A percentile compares a stretch with the other conserved stretches of the same genome.
phyloP scores from a whole-genome alignment of 164 flowering plant species.

The Macadamia integrifolia region DNA sequence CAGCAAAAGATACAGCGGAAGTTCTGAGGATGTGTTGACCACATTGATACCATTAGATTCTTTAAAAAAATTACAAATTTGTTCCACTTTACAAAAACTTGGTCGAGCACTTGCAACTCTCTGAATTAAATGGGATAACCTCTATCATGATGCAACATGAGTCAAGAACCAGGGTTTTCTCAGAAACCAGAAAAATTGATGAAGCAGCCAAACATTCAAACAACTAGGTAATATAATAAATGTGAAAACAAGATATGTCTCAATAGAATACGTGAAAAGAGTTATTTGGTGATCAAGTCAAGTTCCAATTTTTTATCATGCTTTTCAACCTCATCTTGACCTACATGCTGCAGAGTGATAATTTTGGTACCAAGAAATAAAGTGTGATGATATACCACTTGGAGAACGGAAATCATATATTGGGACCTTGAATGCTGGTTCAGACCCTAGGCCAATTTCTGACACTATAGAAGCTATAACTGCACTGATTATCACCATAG shows the following conservation, averaged over 20 bases:
- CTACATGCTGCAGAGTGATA: background rate
- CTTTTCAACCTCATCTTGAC: background rate
- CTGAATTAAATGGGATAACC: background rate
- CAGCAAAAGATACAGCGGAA: conserved; percentile 87
- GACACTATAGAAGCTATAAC: conserved; percentile 86
- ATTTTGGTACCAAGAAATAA: background rate
- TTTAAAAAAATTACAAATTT: background rate
- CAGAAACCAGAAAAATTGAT: background rate
- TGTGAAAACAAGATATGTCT: background rate
- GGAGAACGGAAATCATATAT: conserved; percentile 87
- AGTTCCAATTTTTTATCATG: background rate
- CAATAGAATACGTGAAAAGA: background rate
- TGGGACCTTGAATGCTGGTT: conserved; percentile 91
- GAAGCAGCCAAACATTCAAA: background rate
- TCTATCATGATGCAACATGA: background rate
- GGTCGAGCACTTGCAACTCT: background rate
- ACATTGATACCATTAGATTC: conserved; percentile 5
- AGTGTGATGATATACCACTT: conserved; percentile 45
- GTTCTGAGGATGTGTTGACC: conserved; percentile 54
- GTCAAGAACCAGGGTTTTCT: background rate
- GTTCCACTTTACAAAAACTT: background rate
- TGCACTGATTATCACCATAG: conserved; percentile 93
- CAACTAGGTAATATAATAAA: background rate
- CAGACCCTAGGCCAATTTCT: conserved; percentile 84
- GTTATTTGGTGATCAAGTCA: too few relatives aligned